phyloP scores from a whole-genome alignment of 2,329 filamentous ascomycete species.

The Tolypocladium guangdongense region DNA sequence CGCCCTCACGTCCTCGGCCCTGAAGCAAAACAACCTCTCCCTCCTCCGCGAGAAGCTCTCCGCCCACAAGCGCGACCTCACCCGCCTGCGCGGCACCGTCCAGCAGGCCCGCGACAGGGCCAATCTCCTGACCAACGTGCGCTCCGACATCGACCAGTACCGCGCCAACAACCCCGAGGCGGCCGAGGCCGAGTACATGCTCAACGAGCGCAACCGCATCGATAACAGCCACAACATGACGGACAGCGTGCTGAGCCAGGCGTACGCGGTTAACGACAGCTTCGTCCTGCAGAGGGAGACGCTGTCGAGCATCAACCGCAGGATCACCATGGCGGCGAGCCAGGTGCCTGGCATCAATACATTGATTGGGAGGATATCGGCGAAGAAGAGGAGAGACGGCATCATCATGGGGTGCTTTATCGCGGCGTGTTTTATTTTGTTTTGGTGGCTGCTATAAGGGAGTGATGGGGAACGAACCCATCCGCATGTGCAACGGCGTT shows the following conservation, averaged over 20 bases:
- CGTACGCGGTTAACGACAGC: constrained; percentile 90
- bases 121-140: constrained; percentile 83
- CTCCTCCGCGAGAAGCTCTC: constrained; percentile 83
- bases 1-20: constrained; percentile 71
- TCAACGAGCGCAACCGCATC: constrained; percentile 74
- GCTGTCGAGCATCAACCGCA: constrained; percentile 74
- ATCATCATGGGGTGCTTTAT: constrained; percentile 89
- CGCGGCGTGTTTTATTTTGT: constrained; percentile 78
- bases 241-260: constrained; percentile 85
- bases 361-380: constrained; percentile 83
- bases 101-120: constrained; percentile 71
- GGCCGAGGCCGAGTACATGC: constrained; percentile 93
- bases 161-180: constrained; percentile 69
- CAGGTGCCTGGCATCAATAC: constrained; percentile 90
- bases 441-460: constrained; percentile 71
- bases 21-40: constrained; percentile 94
- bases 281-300: constrained; percentile 83
- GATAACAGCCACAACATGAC: constrained; percentile 85
- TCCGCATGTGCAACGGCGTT: constrained; percentile 19
- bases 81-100: constrained; percentile 62
- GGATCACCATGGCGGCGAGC: constrained; percentile 81
- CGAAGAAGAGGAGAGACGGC: constrained; percentile 88
- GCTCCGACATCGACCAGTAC: constrained; percentile 85
- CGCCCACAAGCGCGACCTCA: constrained; percentile 76
- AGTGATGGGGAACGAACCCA: too few relatives aligned